Conservation (phyloP, 805 yeast species). For the Ogataea corticis region DNA sequence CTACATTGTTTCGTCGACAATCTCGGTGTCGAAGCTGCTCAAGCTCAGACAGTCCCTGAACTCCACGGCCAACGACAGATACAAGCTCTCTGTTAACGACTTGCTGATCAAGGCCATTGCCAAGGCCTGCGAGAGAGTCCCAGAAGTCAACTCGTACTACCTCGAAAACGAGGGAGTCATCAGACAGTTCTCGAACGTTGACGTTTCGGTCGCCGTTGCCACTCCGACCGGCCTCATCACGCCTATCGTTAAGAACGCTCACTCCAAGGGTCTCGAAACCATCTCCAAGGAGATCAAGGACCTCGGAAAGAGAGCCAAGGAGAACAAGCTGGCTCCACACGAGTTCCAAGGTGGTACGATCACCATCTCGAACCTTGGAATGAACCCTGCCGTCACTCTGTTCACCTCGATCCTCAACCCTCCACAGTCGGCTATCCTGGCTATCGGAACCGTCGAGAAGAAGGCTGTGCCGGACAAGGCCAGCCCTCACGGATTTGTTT, state of each 20-base stretch:
- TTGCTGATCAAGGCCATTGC: slow-evolving; percentile 93
- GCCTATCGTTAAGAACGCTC: slow-evolving; percentile 90
- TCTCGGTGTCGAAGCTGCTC: slow-evolving; percentile 85
- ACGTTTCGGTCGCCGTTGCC: slow-evolving; percentile 97
- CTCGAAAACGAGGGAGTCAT: slow-evolving; percentile 84
- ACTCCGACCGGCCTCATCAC: slow-evolving; percentile 97
- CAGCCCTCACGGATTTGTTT: slow-evolving; percentile 87
- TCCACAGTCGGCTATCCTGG: slow-evolving; percentile 93
- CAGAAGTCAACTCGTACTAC: slow-evolving; percentile 94
- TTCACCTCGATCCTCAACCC: slow-evolving; percentile 98
- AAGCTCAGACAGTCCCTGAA: slow-evolving; percentile 91
- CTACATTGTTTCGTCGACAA: slow-evolving; percentile 84
- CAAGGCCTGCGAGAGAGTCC: slow-evolving; percentile 84
- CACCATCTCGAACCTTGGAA: slow-evolving; percentile 97
- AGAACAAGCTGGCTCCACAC: slow-evolving; percentile 87
- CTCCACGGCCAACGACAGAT: slow-evolving; percentile 79
- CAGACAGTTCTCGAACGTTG: slow-evolving; percentile 89
- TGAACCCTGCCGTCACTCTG: slow-evolving; percentile 90
- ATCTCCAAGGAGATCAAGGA: slow-evolving; percentile 88
- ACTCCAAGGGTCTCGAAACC: slow-evolving; percentile 77
- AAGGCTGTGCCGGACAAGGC: slow-evolving; percentile 91
- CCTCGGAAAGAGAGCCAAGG: slow-evolving; percentile 94
- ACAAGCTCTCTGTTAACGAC: slow-evolving; percentile 92
- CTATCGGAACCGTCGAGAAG: slow-evolving; percentile 90
- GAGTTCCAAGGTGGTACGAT: slow-evolving; percentile 99